Base-by-base conservation (phyloP, 75 land plant genomes). In the Cryptomeria japonica region DNA sequence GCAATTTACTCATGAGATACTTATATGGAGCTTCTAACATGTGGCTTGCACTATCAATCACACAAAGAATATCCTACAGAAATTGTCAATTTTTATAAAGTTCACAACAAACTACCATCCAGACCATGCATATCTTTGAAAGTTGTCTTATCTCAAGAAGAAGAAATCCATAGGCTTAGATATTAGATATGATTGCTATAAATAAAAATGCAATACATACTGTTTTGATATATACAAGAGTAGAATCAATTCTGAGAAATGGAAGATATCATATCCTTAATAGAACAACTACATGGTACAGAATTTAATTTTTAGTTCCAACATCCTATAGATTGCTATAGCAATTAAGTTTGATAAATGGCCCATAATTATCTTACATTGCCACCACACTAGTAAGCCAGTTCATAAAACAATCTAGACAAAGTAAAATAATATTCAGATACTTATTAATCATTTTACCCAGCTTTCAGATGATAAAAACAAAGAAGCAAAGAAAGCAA, bases 1-100 rank as follows among this genome's bases (percentile, higher is more conserved):
- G 87, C 7, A 92, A 44, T 56, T 16, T 82, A 49, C 49, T 42
- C 42, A 41, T 82, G 31, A 82, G 84, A n/a, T 86, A 11, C 44
- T 58, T 39, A 73, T 15, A 25, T 86, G 49, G 53, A 82, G 42
- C 13, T 82, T 28, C 32, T 13, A 82, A 44, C 32, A 25, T 82
- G 14, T 28, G 28, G 49, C 42, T 80, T 80, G 28, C 12, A 46
- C 15, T 44, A 46, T 82, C 32, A 82, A 46, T 82, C 49, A 82
- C 46, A 28, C 12, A 82, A 82, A 82, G 25, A 53, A 70, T 38
- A 53, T 14, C 87, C 41, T 87, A 87, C 13, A 82, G 84, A 82
- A n/a, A 44, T 46, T 46, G 28, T 82, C 32, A 38, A 39, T 38
- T 39, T 79, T 80, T 41, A 80, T 41, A 80, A 19, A 2, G 46